A percentile compares a stretch with the other conserved stretches of the same genome.
Conservation (phyloP, 202 grass and related monocot species). For the Brachypodium distachyon region DNA sequence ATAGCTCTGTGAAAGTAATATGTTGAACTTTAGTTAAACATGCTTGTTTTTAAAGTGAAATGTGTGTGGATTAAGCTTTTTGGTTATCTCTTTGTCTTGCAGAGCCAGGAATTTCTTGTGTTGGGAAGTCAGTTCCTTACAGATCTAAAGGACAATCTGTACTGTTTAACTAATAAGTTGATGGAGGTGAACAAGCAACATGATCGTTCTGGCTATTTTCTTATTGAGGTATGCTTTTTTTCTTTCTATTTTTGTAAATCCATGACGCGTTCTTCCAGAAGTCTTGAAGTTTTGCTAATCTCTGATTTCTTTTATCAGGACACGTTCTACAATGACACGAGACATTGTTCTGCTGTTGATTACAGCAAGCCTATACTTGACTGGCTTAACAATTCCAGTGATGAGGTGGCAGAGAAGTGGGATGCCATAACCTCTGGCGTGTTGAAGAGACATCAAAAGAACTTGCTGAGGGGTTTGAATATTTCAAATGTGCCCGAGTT, state of each 20-base stretch:
- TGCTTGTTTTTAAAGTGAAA: not conserved
- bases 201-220: conserved; percentile 72
- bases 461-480: conserved; percentile 58
- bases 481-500: conserved; percentile 58
- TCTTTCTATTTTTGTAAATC: not conserved
- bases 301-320: conserved; percentile 47
- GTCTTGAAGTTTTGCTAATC: not conserved
- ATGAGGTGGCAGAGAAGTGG: conserved; percentile 80
- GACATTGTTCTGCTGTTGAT: conserved; percentile 55
- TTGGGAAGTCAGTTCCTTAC: conserved; percentile 73
- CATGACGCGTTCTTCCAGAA: not conserved
- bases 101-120: conserved; percentile 95
- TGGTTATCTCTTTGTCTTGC: conserved; percentile 16
- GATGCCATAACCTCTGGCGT: conserved; percentile 57
- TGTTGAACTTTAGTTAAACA: not conserved
- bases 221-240: conserved; percentile 66
- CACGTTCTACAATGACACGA: conserved; percentile 79
- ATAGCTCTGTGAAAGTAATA: conserved; percentile 55
- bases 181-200: conserved; percentile 52
- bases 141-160: conserved; percentile 75
- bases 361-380: conserved; percentile 84
- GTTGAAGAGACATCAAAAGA: conserved; percentile 76
- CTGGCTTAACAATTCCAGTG: conserved; percentile 68
- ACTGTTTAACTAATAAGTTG: conserved; percentile 77
- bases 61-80: not conserved